Percentiles rank a stretch among this genome's conserved stretches.
These are phyloP conservation scores for Paxillus rubicundulus DNA, from an alignment of 768 basidiomycete genomes.

Conservation along the genomic window DNA sequence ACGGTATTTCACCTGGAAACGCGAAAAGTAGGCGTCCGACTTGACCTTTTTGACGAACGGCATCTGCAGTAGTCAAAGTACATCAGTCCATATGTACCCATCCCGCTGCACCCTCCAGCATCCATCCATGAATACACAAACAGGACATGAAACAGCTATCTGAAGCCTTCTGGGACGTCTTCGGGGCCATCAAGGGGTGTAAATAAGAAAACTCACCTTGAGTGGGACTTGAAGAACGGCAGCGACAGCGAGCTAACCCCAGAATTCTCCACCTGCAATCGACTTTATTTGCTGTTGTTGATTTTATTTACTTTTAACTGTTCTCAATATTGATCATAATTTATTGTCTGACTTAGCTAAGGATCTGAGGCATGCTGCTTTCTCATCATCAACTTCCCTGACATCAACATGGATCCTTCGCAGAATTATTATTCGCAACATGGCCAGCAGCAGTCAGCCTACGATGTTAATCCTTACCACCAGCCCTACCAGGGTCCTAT, in stretches of 20 bases:
- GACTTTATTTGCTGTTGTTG: slow-evolving; percentile 30
- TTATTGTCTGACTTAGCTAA: neutral
- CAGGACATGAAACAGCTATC: neutral
- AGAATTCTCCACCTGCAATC: slow-evolving; percentile 7
- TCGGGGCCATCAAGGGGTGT: neutral
- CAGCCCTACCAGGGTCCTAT: slow-evolving; percentile 77
- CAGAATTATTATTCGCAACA: slow-evolving; percentile 50
- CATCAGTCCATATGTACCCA: slow-evolving; percentile 24
- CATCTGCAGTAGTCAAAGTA: slow-evolving; percentile 47
- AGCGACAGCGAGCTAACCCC: slow-evolving; percentile 25
- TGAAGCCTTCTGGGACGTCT: neutral
- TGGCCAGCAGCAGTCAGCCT: slow-evolving; percentile 49
- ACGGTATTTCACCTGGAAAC: slow-evolving; percentile 98
- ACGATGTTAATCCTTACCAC: slow-evolving; percentile 77
- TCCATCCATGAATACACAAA: slow-evolving; percentile 27
- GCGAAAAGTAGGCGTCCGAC: slow-evolving; percentile 95
- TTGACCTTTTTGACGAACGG: slow-evolving; percentile 98
- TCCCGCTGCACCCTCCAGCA: slow-evolving; percentile 25
- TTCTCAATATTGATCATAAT: slow-evolving; percentile 16
- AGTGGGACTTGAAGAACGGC: slow-evolving; percentile 31
- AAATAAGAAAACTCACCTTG: slow-evolving; percentile 37
- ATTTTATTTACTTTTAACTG: slow-evolving; percentile 10
- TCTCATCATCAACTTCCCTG: neutral
- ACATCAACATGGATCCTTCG: slow-evolving; percentile 27
- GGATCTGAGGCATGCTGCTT: neutral